Base-by-base conservation (phyloP, 257 asterid species). In the Solanum paucissectum region DNA sequence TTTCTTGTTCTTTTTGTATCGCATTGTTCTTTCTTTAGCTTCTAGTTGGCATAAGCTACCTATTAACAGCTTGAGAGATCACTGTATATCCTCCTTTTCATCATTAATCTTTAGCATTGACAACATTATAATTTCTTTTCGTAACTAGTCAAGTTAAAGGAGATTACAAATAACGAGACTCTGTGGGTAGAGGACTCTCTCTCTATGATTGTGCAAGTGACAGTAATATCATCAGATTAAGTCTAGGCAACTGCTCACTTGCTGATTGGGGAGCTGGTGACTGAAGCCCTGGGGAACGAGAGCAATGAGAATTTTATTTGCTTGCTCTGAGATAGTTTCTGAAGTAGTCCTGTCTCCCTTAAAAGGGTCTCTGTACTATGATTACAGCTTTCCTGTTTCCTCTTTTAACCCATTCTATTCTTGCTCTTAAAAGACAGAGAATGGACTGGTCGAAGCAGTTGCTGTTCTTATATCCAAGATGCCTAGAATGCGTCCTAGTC, bases 361-460 rank as follows among this genome's bases (percentile, higher is more conserved):
- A 49, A 82, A 29, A 82, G 29, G 44, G 20, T 46, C 52, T 82
- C 44, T 46, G 85, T 10, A 82, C 44, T 82, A 82, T 3, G 29
- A 32, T 27, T 81, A 82, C 37, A 29, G 44, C 69, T 82, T 82
- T 49, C 85, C 85, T 49, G 69, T 49, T 82, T 46, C 36, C 66
- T 37, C 25, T 29, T 49, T 82, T 49, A 27, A 82, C 12, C 20
- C 3, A 20, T 82, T 82, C 33, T 10, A 46, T 82, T 29, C 62
- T 82, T 82, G 18, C 85, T 82, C 69, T 81, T 90, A 92, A 88
- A 97, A 96, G 99, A 94, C 93, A 69, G 99, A 96, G 89, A 96
- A 94, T 90, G 99, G 99, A 87, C 93, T 96, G 60, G 99, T 96
- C 73, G 98, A 96, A 92, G 98, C 98, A 62, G 94, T 96, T 86